Evolutionary conservation across 176 grass and related monocot genomes (phyloP).

Genomic region (Tuctoria greenei): DNA sequence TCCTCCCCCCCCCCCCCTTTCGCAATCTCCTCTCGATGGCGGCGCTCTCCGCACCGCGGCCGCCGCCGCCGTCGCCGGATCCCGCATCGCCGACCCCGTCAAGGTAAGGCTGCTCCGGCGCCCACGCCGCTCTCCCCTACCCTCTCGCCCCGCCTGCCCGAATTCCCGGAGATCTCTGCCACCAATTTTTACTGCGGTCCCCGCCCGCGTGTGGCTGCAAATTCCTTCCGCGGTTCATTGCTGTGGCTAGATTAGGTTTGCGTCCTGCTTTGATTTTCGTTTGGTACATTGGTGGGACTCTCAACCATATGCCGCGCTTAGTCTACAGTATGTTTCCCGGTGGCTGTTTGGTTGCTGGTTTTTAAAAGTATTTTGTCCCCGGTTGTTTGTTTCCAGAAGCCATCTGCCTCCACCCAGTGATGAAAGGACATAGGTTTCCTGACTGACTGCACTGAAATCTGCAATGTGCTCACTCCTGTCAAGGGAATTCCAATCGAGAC

Average conservation of each 20-base stretch:
- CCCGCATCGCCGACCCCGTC: constrained; percentile 44
- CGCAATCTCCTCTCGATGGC: constrained; percentile 46
- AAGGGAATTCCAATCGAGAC: not conserved
- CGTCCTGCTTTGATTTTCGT: not conserved
- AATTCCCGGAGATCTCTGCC: not conserved
- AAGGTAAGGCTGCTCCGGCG: constrained; percentile 43
- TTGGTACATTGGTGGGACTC: not conserved
- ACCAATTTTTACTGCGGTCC: not conserved
- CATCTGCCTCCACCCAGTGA: not conserved
- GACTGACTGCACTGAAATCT: not conserved
- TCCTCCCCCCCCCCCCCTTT: not conserved
- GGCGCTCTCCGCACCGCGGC: constrained; percentile 71
- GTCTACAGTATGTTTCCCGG: too few relatives aligned
- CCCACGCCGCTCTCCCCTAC: too few relatives aligned
- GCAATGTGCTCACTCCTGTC: not conserved
- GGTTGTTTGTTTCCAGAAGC: not conserved
- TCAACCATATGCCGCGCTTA: not conserved
- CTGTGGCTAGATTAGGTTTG: not conserved
- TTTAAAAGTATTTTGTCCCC: not conserved
- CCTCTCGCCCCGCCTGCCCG: not conserved
- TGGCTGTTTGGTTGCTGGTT: not conserved
- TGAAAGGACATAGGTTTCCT: too few relatives aligned
- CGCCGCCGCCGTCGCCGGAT: constrained; percentile 54
- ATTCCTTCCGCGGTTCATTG: not conserved
- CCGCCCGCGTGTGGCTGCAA: not conserved